A percentile compares a stretch with the other conserved stretches of the same genome.
phyloP scores from a whole-genome alignment of 2,329 filamentous ascomycete genomes.

The Fusarium sulawesiense region DNA sequence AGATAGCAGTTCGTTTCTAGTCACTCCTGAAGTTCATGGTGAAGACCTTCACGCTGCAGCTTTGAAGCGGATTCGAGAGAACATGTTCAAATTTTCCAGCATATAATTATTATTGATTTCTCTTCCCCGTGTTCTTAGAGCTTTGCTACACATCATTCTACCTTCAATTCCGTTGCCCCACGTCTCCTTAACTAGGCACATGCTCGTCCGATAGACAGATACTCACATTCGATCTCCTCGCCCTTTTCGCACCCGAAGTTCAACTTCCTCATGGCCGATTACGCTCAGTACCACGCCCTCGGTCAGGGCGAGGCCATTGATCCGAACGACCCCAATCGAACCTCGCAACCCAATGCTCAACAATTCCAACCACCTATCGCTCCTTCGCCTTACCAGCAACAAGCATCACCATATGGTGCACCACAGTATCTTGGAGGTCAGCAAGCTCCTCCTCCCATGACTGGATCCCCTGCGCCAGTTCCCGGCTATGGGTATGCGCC shows the following conservation, averaged over 20 bases:
- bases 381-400: conserved; percentile 65
- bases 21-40: conserved; percentile 23
- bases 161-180: conserved; percentile 37
- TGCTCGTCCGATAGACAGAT: conserved; percentile 45
- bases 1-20: conserved; percentile 30
- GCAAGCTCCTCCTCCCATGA: conserved; percentile 45
- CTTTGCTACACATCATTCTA: conserved; percentile 24
- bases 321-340: conserved; percentile 64
- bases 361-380: conserved; percentile 69
- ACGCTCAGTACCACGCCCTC: conserved; percentile 66
- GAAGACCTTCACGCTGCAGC: conserved; percentile 18
- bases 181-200: conserved; percentile 44
- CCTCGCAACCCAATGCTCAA: conserved; percentile 61
- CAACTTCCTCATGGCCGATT: conserved; percentile 62
- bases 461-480: conserved; percentile 42
- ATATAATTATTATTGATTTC: conserved; percentile 40
- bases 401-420: conserved; percentile 52
- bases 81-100: conserved; percentile 38
- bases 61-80: conserved; percentile 36
- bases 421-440: conserved; percentile 55
- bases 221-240: conserved; percentile 35
- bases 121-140: conserved; percentile 31
- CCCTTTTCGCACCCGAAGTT: conserved; percentile 20
- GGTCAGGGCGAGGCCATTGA: conserved; percentile 67
- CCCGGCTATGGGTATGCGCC: conserved; percentile 47